Base-by-base conservation (phyloP, 306 rosid genomes). In the Cicer yamashitae region DNA sequence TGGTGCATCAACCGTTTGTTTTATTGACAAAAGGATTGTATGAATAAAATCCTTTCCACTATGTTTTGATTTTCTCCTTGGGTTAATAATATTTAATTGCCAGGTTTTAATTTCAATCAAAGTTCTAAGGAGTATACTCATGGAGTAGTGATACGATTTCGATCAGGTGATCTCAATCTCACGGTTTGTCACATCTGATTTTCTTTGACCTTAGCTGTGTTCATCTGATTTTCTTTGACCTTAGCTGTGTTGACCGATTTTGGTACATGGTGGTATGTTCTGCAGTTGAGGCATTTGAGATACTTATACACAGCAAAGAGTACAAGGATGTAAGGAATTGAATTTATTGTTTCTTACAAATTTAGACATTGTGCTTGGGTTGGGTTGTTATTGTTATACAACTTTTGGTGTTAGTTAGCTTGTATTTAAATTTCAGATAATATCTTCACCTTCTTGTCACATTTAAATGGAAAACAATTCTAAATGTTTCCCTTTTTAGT, bases 281-380 rank as follows among this genome's bases (percentile, higher is more conserved):
- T 86, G 90, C 86, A 91, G 98, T 82, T 43, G 88, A 88, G 51
- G 91, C 96, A 67, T 85, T 90, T 25, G 80, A 86, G 90, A 85
- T 90, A 75, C 88, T 91, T 82, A 71, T 77, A 52, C 80, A 64
- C 77, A 85, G 90, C 83, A 86, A 93, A 77, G 91, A 94, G 58
- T 94, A 94, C 87, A 89, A 86, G 86, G 84, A 90, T 43, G 97
- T 94, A 86, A 90, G 97, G 44, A 77, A 70, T 71, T 57, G 69
- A 45, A 20, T 37, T 37, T 66, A 17, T 66, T 82, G 66, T 30
- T 78, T 69, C 71, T 38, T 30, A 9, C 34, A 41, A 59, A 68
- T 58, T 54, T 17, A 7, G 30, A 56, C 47, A 51, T 63, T 67
- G 13, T 10, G 30, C 59, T 67, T 10, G n/a, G 25, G 66, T 70